Percentiles rank a stretch among this genome's conserved stretches.
These are phyloP conservation scores for Stylosanthes scabra DNA, from an alignment of 331 rosid genomes.

Conservation along the genomic window DNA sequence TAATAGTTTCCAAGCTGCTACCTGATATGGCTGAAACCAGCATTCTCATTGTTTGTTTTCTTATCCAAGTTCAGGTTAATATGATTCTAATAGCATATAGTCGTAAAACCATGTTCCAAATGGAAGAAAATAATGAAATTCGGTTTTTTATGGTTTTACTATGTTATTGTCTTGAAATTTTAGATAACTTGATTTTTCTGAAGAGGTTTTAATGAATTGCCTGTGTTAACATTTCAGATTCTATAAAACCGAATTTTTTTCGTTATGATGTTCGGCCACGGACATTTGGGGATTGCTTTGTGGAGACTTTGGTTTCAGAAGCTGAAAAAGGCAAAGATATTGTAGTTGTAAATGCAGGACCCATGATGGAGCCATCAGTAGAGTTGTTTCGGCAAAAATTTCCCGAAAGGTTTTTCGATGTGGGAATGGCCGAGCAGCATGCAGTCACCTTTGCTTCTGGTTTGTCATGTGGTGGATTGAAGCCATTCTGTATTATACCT, in stretches of 20 bases:
- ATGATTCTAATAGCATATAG: conserved; percentile 16
- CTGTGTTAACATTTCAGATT: conserved; percentile 57
- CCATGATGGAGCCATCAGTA: conserved; percentile 70
- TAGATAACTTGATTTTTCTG: conserved; percentile 21
- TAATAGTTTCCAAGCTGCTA: conserved; percentile 14
- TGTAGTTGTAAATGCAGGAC: conserved; percentile 88
- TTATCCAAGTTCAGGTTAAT: conserved; percentile 29
- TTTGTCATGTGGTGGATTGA: conserved; percentile 88
- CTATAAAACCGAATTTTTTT: conserved; percentile 41
- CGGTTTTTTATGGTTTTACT: conserved; percentile 6
- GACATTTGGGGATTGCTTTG: conserved; percentile 85
- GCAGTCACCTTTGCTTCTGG: conserved; percentile 98
- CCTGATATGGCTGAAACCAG: conserved; percentile 27
- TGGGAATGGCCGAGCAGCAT: conserved; percentile 98
- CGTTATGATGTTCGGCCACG: conserved; percentile 41
- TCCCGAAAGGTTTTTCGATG: conserved; percentile 81
- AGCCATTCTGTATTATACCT: conserved; percentile 93
- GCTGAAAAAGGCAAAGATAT: conserved; percentile 87
- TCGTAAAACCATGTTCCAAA: not conserved
- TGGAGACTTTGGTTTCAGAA: conserved; percentile 72
- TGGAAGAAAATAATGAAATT: conserved; percentile 16
- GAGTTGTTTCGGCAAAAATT: conserved; percentile 70
- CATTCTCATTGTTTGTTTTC: conserved; percentile 23
- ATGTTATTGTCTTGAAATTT: conserved; percentile 21
- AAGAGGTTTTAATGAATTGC: conserved; percentile 28